Evolutionary conservation across 1,284 basidiomycete genomes (phyloP), one percentile per base, ranked within the genome.

Genomic region (Apiotrichum siamense): DNA sequence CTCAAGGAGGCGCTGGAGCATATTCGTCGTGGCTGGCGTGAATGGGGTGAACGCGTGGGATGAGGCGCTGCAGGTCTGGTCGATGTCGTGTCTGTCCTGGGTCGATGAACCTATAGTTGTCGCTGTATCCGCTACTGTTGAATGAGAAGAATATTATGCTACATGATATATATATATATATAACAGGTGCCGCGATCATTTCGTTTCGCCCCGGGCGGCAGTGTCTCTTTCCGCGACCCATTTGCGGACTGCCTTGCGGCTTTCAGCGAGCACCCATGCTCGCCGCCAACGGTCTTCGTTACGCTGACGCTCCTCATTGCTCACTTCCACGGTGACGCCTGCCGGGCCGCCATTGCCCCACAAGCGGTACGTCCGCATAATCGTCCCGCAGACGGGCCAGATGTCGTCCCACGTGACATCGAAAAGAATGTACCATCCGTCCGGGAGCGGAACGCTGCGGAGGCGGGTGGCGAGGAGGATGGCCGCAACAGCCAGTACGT

Each of bases 361-460:
- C 17, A 64, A 62, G 20, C 54, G 35, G 61, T 66, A 94, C 5
- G 93, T 73, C 37, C 83, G 77, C 85, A 88, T 86, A 44, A 92
- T 80, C 59, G 80, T 79, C 12, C 87, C 89, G 54, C 84, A 84
- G 15, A 88, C 82, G 55, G 78, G 82, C 83, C 85, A 86, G 36
- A 93, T 77, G 62, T 93, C 89, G 50, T 89, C 87, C 81, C 82
- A 87, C 1, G 82, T 78, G 0, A 86, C 85, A 64, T 94, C 89
- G 64, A 94, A 94, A 2, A 94, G 77, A 45, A 86, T 81, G 83
- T 86, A 91, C 89, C 89, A 94, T n/a, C 78, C 75, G 1, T 81
- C 81, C 0, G 89, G 89, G 2, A 93, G 77, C 0, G 86, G 70
- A 23, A 92, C 82, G n/a, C 76, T 76, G 12, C 85, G 72, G 44